phyloP scores from a whole-genome alignment of 139 green algal species.

The Asterochloris erici region DNA sequence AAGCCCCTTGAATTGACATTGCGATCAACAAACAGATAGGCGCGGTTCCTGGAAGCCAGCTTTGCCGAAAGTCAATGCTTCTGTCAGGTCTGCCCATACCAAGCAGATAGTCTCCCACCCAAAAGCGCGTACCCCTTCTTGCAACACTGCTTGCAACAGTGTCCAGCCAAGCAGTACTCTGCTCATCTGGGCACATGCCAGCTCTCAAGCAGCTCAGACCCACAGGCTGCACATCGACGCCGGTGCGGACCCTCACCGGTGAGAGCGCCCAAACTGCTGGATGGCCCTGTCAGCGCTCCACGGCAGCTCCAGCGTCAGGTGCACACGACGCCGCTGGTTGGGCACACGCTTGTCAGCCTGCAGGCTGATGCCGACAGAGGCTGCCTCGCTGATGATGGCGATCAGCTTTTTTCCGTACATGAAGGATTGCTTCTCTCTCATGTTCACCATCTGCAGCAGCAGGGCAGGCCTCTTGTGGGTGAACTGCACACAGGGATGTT shows the following conservation, averaged over 20 bases:
- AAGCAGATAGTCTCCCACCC: no score
- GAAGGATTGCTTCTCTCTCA: conserved; percentile 62
- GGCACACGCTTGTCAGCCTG: conserved; percentile 59
- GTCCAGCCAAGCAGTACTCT: no score
- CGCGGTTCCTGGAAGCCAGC: no score
- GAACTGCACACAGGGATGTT: conserved; percentile 13
- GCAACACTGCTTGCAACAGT: conserved; percentile 34
- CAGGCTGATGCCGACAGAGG: conserved; percentile 78
- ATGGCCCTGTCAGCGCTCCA: conserved; percentile 68
- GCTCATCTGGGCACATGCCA: no score
- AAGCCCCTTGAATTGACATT: no score
- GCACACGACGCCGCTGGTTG: conserved; percentile 48
- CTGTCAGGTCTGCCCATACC: no score
- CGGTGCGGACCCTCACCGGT: conserved; percentile 32
- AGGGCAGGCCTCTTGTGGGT: neutral
- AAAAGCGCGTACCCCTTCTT: no score
- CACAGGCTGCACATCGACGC: no score
- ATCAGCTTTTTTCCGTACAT: conserved; percentile 59
- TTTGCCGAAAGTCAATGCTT: no score
- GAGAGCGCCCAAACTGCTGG: conserved; percentile 83
- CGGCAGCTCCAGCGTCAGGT: conserved; percentile 63
- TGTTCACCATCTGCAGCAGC: conserved; percentile 38
- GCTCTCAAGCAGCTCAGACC: no score
- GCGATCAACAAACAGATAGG: no score
- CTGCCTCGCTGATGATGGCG: conserved; percentile 75